These are phyloP conservation scores for Colletotrichum higginsianum DNA, from an alignment of 2,329 filamentous ascomycete species.

Conservation along the genomic window DNA sequence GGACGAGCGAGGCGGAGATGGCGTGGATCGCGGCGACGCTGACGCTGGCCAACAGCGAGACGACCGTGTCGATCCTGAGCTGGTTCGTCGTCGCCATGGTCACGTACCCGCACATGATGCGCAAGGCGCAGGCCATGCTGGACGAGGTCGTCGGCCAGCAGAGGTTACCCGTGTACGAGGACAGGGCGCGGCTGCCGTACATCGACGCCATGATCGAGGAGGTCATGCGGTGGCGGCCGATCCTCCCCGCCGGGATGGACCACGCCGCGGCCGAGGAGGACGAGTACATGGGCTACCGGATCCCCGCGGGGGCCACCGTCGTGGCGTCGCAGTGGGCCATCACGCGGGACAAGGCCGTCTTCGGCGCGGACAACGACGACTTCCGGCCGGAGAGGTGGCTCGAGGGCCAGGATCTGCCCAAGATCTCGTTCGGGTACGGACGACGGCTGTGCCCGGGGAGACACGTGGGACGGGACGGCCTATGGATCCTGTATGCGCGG, in stretches of 20 bases:
- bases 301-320: slow-evolving; percentile 53
- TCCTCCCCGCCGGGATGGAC: slow-evolving; percentile 53
- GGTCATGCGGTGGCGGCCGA: slow-evolving; percentile 50
- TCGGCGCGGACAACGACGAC: slow-evolving; percentile 59
- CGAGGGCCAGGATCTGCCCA: slow-evolving; percentile 41
- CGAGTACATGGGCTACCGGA: slow-evolving; percentile 46
- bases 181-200: slow-evolving; percentile 48
- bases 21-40: slow-evolving; percentile 9
- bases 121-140: slow-evolving; percentile 57
- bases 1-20: slow-evolving; percentile 1
- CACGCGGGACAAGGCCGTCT: slow-evolving; percentile 56
- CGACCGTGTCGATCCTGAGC: background rate
- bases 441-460: slow-evolving; percentile 61
- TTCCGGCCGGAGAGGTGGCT: slow-evolving; percentile 67
- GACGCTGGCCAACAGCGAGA: slow-evolving; percentile 21
- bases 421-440: slow-evolving; percentile 57
- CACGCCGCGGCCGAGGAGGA: slow-evolving; percentile 54
- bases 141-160: slow-evolving; percentile 54
- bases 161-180: slow-evolving; percentile 47
- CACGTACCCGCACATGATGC: slow-evolving; percentile 44
- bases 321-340: slow-evolving; percentile 59
- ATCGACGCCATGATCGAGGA: slow-evolving; percentile 51
- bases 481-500: slow-evolving; percentile 58
- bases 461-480: slow-evolving; percentile 60
- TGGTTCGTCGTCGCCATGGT: slow-evolving; percentile 52